Evolutionary conservation across 352 stramenopile genomes (phyloP).

Genomic region (Phytopythium vexans): DNA sequence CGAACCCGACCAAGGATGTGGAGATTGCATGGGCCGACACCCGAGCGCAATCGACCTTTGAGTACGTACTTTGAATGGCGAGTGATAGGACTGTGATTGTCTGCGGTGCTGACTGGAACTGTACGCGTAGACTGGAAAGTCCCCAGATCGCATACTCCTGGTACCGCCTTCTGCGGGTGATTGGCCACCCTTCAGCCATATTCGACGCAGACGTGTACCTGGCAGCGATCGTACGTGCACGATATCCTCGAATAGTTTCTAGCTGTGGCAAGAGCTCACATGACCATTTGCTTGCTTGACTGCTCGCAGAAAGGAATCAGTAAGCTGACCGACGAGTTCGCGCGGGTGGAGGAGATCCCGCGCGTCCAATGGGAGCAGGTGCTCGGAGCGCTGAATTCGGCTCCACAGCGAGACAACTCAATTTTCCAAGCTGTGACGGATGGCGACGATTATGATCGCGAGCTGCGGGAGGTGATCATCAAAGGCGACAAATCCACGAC

Average conservation of each 20-base stretch:
- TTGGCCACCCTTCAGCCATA: slow-evolving; percentile 79
- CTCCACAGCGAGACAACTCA: slow-evolving; percentile 34
- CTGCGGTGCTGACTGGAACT: neutral
- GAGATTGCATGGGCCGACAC: slow-evolving; percentile 76
- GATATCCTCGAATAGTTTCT: neutral
- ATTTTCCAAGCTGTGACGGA: slow-evolving; percentile 49
- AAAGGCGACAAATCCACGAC: slow-evolving; percentile 19
- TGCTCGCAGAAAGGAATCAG: slow-evolving; percentile 67
- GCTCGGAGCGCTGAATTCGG: slow-evolving; percentile 56
- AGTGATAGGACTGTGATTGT: neutral
- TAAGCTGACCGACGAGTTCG: slow-evolving; percentile 75
- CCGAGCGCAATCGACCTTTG: slow-evolving; percentile 59
- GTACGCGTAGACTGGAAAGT: slow-evolving; percentile 39
- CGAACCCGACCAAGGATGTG: slow-evolving; percentile 51
- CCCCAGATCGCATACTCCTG: slow-evolving; percentile 78
- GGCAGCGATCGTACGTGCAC: slow-evolving; percentile 50
- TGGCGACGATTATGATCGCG: slow-evolving; percentile 13
- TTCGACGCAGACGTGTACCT: slow-evolving; percentile 83
- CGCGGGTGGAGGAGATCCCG: slow-evolving; percentile 56
- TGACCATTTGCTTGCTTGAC: neutral
- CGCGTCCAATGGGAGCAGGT: slow-evolving; percentile 76
- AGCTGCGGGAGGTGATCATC: slow-evolving; percentile 14
- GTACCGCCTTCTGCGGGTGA: slow-evolving; percentile 80
- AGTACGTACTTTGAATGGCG: slow-evolving; percentile 19
- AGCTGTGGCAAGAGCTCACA: neutral